Evolutionary conservation across 2,329 filamentous ascomycete genomes (phyloP), one percentile per base, ranked within the genome.

Genomic region (Sporothrix schenckii): DNA sequence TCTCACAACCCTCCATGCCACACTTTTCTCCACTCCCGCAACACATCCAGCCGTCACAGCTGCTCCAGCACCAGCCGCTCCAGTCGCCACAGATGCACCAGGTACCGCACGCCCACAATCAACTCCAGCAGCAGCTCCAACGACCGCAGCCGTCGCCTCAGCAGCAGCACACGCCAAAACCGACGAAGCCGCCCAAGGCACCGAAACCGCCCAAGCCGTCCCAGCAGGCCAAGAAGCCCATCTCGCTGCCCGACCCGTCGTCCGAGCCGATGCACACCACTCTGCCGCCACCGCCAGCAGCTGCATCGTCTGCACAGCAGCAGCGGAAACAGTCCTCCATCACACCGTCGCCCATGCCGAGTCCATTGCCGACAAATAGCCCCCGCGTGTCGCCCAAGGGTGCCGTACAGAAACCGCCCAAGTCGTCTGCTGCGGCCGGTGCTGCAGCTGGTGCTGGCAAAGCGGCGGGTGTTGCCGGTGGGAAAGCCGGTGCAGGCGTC

Each of bases 81-180:
- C 56, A 44, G 24, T 56, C 53, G 10, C 56, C 56, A 4, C 63
- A 53, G 11, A 50, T 66, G 16, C 44, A 34, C 41, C 70, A 70
- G 39, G 19, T 53, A 2, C 65, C 50, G 2, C 50, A 54, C 19
- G 19, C 65, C 4, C 60, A 60, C 73, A 76, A 75, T 56, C 79
- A 80, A 68, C 77, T 81, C 41, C 61, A 58, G 44, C 52, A 66
- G 24, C 52, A 34, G 44, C 52, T 66, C 19, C 69, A 70, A 47
- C 58, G 39, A n/a, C 58, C 39, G 41, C 63, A 56, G 16, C 61
- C 65, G 16, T 77, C 81, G 41, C 66, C 52, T 50, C 66, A 50
- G 16, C 52, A 34, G 30, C 80, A 80, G 53, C 76, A 78, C 47
- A 75, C 76, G 27, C 56, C 30, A n/a, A 70, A 72, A 21, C 30